Conservation (phyloP, 306 rosid species). For the Notholithocarpus densiflorus region DNA sequence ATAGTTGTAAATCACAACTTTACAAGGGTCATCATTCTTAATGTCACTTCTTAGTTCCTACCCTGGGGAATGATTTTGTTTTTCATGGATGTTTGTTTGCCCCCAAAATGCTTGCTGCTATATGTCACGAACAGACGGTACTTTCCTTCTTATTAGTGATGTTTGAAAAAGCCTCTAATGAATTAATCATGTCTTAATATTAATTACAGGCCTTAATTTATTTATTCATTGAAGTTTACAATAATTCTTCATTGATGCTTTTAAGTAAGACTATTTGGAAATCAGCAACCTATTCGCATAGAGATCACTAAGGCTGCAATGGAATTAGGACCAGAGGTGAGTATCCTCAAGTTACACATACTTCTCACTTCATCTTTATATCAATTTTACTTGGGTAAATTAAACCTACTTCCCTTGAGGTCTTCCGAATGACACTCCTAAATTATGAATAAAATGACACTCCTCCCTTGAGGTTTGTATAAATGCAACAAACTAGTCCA, state of each 20-base stretch:
- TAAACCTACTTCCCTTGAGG: too few relatives aligned
- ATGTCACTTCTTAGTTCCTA: background rate
- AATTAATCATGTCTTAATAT: background rate
- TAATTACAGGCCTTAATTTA: background rate
- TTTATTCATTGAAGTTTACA: constrained; percentile 13
- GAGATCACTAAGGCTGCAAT: constrained; percentile 48
- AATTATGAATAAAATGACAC: too few relatives aligned
- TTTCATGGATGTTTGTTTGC: background rate
- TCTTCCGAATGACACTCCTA: too few relatives aligned
- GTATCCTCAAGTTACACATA: too few relatives aligned
- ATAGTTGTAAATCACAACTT: too few relatives aligned
- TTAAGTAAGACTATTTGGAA: constrained; percentile 77
- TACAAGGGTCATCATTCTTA: background rate
- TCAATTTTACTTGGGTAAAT: too few relatives aligned
- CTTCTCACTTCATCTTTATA: too few relatives aligned
- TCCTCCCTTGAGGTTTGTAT: too few relatives aligned
- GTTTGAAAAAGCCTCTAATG: background rate
- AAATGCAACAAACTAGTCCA: too few relatives aligned
- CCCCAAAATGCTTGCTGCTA: background rate
- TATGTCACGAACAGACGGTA: background rate
- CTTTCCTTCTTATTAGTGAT: background rate
- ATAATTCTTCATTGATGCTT: constrained; percentile 14
- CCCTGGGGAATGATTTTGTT: background rate
- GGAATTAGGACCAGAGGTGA: too few relatives aligned
- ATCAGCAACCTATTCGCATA: constrained; percentile 74